Percentiles rank a stretch among this genome's conserved stretches.
phyloP scores from a whole-genome alignment of 805 yeast genomes.

The Zygosaccharomyces gambellarensis region DNA sequence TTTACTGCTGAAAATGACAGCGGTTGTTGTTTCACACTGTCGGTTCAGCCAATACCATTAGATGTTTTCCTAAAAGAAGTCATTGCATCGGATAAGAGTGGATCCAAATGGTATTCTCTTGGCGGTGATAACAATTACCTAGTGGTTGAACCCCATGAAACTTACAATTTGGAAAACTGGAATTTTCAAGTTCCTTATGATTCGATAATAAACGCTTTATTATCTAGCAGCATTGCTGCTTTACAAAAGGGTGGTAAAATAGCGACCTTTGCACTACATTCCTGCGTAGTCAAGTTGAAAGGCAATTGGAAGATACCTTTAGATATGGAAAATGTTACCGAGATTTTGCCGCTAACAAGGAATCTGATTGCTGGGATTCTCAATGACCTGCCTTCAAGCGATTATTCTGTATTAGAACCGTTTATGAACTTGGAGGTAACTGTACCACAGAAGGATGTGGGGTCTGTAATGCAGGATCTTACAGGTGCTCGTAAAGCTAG shows the following conservation, averaged over 20 bases:
- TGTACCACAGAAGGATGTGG: conserved; percentile 67
- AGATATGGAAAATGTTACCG: conserved; percentile 40
- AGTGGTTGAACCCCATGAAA: conserved; percentile 27
- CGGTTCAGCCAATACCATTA: conserved; percentile 34
- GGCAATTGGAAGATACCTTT: conserved; percentile 48
- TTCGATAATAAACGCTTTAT: conserved; percentile 47
- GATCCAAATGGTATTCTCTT: conserved; percentile 28
- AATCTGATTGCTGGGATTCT: conserved; percentile 41
- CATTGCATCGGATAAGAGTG: conserved; percentile 22
- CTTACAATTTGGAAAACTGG: conserved; percentile 41
- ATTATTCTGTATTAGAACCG: conserved; percentile 73
- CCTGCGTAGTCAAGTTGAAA: conserved; percentile 51
- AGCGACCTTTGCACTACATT: conserved; percentile 46
- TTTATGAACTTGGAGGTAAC: conserved; percentile 70
- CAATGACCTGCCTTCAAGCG: conserved; percentile 13
- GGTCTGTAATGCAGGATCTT: conserved; percentile 79
- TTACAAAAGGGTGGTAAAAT: conserved; percentile 64
- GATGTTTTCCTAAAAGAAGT: conserved; percentile 12
- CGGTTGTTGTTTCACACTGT: conserved; percentile 24
- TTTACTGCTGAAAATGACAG: conserved; percentile 17
- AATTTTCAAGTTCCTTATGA: conserved; percentile 44
- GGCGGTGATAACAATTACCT: conserved; percentile 36
- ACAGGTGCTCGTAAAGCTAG: conserved; percentile 72
- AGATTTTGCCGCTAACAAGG: conserved; percentile 45
- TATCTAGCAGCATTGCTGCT: conserved; percentile 56